Percentiles rank a stretch among this genome's conserved stretches.
Evolutionary conservation across 2,329 filamentous ascomycete genomes (phyloP).

Genomic region (Blumeriella jaapii): DNA sequence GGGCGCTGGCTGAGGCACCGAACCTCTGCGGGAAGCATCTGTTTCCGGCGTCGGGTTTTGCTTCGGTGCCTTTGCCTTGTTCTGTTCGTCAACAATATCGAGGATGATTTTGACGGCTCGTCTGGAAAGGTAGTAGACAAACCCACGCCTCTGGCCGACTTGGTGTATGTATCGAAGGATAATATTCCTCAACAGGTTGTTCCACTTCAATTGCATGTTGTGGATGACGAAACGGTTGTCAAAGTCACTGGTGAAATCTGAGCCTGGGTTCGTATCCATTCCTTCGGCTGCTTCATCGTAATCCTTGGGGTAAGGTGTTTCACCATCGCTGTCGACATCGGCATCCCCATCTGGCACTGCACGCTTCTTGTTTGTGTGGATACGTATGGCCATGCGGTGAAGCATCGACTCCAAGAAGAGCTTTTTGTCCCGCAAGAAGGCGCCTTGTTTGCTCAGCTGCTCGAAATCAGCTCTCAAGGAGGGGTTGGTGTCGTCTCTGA

Average conservation of each 20-base stretch:
- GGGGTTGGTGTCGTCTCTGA: conserved; percentile 39
- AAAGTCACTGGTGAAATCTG: conserved; percentile 87
- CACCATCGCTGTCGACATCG: conserved; percentile 31
- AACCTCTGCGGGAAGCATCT: conserved; percentile 19
- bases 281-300: conserved; percentile 35
- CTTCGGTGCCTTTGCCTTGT: conserved; percentile 38
- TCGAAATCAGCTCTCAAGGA: conserved; percentile 48
- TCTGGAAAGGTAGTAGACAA: conserved; percentile 94
- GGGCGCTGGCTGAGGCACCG: conserved; percentile 11
- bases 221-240: conserved; percentile 98
- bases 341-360: conserved; percentile 22
- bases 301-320: conserved; percentile 19
- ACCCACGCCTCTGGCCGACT: conserved; percentile 87
- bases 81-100: conserved; percentile 92
- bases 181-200: conserved; percentile 89
- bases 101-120: conserved; percentile 95
- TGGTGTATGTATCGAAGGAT: conserved; percentile 96
- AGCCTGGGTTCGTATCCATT: conserved; percentile 57
- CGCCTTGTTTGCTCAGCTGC: conserved; percentile 42
- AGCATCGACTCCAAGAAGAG: conserved; percentile 46
- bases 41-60: conserved; percentile 26
- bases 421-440: conserved; percentile 45
- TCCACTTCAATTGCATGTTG: conserved; percentile 97
- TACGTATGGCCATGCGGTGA: conserved; percentile 24
- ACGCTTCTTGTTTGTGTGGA: conserved; percentile 21